phyloP scores from a whole-genome alignment of 805 yeast species.

The Teunomyces cretensis region DNA sequence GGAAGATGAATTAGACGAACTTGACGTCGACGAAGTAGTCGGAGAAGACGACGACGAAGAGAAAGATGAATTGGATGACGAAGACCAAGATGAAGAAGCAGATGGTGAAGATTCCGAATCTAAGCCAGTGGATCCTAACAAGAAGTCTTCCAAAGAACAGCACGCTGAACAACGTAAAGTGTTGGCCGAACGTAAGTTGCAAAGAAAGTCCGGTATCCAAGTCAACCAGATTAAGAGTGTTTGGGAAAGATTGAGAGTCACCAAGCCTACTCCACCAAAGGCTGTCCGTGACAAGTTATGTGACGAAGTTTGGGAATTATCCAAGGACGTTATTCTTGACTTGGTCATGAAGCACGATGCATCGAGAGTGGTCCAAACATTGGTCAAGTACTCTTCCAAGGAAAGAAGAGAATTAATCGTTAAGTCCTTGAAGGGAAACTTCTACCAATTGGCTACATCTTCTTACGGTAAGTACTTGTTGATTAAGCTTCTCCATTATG shows the following conservation, averaged over 20 bases:
- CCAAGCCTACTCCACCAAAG: conserved; percentile 77
- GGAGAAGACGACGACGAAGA: conserved; percentile 16
- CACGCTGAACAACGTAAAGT: conserved; percentile 82
- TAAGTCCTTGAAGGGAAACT: conserved; percentile 67
- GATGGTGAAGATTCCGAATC: conserved; percentile 15
- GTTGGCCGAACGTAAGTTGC: conserved; percentile 78
- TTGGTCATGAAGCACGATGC: conserved; percentile 95
- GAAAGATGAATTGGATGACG: conserved; percentile 25
- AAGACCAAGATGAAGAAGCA: conserved; percentile 20
- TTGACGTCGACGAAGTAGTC: conserved; percentile 18
- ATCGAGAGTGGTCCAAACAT: conserved; percentile 91
- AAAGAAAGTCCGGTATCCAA: conserved; percentile 82
- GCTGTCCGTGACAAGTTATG: conserved; percentile 74
- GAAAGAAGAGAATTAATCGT: conserved; percentile 75
- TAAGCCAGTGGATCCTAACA: conserved; percentile 37
- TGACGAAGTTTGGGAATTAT: conserved; percentile 79
- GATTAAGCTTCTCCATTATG: conserved; percentile 88
- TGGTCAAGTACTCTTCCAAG: conserved; percentile 80
- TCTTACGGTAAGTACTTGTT: conserved; percentile 91
- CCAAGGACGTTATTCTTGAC: conserved; percentile 76
- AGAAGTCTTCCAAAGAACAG: conserved; percentile 58
- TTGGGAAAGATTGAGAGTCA: conserved; percentile 91
- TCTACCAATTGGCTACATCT: conserved; percentile 81
- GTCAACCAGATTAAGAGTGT: conserved; percentile 80
- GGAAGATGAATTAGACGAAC: conserved; percentile 19